Conservation (phyloP, 1,139 yeast genomes). For the Debaryomyces singareniensis region DNA sequence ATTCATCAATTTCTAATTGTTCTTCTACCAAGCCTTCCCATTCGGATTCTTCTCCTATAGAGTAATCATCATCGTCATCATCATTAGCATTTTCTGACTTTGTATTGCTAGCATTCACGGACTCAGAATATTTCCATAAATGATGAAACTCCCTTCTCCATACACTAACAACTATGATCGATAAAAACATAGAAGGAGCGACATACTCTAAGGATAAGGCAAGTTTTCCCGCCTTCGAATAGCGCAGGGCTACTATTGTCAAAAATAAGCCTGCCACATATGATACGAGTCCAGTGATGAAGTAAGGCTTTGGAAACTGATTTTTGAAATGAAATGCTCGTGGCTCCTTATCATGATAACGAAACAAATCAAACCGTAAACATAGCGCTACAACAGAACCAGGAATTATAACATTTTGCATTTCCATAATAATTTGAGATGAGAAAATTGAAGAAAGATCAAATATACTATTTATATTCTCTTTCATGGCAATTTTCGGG, state of each 20-base stretch:
- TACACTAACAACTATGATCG: constrained; percentile 24
- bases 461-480: constrained; percentile 3
- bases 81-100: constrained; percentile 7
- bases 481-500: constrained; percentile 26
- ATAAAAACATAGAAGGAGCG: constrained; percentile 44
- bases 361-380: constrained; percentile 43
- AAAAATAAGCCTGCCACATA: constrained; percentile 39
- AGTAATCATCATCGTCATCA: constrained; percentile 10
- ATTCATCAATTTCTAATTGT: constrained; percentile 11
- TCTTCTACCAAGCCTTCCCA: constrained; percentile 18
- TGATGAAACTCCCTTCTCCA: constrained; percentile 32
- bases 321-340: constrained; percentile 33
- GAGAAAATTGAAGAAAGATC: constrained; percentile 4
- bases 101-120: constrained; percentile 7
- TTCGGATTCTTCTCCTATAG: constrained; percentile 13
- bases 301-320: constrained; percentile 39
- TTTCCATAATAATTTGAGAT: constrained; percentile 27
- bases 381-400: constrained; percentile 45
- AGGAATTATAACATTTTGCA: constrained; percentile 60
- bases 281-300: constrained; percentile 31
- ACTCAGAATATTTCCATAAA: constrained; percentile 25
- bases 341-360: constrained; percentile 18
- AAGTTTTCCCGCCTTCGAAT: constrained; percentile 51
- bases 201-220: constrained; percentile 57
- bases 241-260: constrained; percentile 35